Conservation (phyloP, 2,329 filamentous ascomycete species). For the Aspergillus uvarum region DNA sequence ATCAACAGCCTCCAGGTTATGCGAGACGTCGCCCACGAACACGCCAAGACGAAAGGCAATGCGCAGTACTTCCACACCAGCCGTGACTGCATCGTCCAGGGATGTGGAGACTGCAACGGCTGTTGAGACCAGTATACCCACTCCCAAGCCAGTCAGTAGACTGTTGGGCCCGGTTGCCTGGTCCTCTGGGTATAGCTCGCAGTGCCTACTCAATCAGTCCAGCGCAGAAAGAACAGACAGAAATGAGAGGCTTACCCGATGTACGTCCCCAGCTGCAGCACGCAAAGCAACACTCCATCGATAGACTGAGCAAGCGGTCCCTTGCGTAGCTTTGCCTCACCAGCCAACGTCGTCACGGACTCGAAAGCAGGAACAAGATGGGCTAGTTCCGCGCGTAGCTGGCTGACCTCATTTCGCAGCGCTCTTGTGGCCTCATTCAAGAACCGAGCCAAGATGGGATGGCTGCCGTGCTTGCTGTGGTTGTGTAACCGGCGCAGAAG, state of each 20-base stretch:
- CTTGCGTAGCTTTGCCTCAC: conserved; percentile 33
- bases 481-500: conserved; percentile 43
- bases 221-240: no score
- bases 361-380: conserved; percentile 24
- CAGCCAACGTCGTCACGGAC: conserved; percentile 9
- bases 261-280: conserved; percentile 43
- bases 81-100: conserved; percentile 41
- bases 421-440: conserved; percentile 42
- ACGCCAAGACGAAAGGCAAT: conserved; percentile 51
- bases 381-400: conserved; percentile 19
- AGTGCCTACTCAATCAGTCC: neutral
- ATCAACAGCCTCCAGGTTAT: conserved; percentile 36
- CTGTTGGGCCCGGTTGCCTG: conserved; percentile 22
- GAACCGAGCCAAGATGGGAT: conserved; percentile 43
- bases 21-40: conserved; percentile 43
- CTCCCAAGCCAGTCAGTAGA: conserved; percentile 44
- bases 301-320: conserved; percentile 46
- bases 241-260: conserved; percentile 43
- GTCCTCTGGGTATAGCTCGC: neutral
- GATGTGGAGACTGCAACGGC: conserved; percentile 45
- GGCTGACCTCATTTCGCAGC: conserved; percentile 42
- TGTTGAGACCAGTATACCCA: conserved; percentile 46
- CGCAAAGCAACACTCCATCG: conserved; percentile 46
- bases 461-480: conserved; percentile 42
- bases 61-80: conserved; percentile 46